Base-by-base conservation (phyloP, 805 yeast species). In the Ogataea naganishii region DNA sequence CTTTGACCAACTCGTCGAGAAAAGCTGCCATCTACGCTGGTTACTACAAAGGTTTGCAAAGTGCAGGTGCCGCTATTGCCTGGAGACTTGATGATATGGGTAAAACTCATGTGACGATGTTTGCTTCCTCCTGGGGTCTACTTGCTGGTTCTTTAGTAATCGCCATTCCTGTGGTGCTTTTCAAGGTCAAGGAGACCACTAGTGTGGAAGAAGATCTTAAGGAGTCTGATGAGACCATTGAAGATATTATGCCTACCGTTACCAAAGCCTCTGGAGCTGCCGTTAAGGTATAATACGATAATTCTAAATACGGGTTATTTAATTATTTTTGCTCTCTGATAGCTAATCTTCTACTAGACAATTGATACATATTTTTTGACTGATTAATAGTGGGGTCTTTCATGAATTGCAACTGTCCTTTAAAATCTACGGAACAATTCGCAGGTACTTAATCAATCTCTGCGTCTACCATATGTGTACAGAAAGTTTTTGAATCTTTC, bases 21-120 rank as follows among this genome's bases (percentile, higher is more conserved):
- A 69, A 66, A 48, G 56, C 62, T 23, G 72, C 77, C 16, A 49
- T 73, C 35, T 69, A 70, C 42, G 75, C 76, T 13, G 79, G 79
- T 23, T 69, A 69, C 49, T 75, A 73, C 58, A 75, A 75, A 57
- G 72, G 76, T 34, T 50, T 75, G 35, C 81, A 75, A 53, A 65
- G 75, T 23, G 80, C 79, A 7, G 78, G 77, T 46, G 72, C 75
- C 10, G 80, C 75, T 15, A 58, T 75, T 27, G 66, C 65, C 10
- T 75, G 79, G 80, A 55, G 75, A 41, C 50, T 72, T 37, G 79
- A 73, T 43, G 64, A 11, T 17, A 21, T 22, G 11, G 26, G 26
- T n/a, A 25, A 39, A 7, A 32, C 47, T 17, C 74, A 60, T 47
- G 53, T 56, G 43, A 43, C 44, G 22, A 44, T 69, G 47, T 72